phyloP scores from a whole-genome alignment of 192 early-diverging fungal genomes.

The Umbelopsis vinacea region DNA sequence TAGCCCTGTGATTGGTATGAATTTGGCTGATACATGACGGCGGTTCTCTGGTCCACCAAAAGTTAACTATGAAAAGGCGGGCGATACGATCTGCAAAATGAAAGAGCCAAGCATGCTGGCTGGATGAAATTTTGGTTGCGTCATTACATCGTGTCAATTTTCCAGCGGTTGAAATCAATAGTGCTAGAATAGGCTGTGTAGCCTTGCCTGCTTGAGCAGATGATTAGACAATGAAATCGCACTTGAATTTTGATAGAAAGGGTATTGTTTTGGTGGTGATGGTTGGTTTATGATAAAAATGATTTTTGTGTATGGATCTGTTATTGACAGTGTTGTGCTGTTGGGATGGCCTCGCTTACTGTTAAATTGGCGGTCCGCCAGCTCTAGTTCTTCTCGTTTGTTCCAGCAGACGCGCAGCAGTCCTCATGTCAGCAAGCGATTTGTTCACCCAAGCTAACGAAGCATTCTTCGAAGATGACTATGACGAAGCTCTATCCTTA shows the following conservation, averaged over 20 bases:
- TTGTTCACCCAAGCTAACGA: conserved; percentile 61
- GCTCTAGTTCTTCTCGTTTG: background rate
- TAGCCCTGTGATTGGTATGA: conserved; percentile 12
- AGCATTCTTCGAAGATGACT: conserved; percentile 82
- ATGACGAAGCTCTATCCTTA: conserved; percentile 68
- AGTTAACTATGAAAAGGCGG: background rate
- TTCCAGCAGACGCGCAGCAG: conserved; percentile 9
- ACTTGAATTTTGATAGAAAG: too few relatives aligned
- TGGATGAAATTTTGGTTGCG: background rate
- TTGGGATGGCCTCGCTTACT: too few relatives aligned
- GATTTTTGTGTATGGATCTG: too few relatives aligned
- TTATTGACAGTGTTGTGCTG: too few relatives aligned
- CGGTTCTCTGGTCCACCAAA: background rate
- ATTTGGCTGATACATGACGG: conserved; percentile 5
- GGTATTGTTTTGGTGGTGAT: too few relatives aligned
- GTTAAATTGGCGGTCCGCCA: background rate
- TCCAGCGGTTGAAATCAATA: conserved; percentile 14
- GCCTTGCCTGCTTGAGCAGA: background rate
- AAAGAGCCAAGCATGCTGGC: too few relatives aligned
- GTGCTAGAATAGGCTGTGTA: too few relatives aligned
- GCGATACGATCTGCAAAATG: too few relatives aligned
- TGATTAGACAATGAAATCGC: too few relatives aligned
- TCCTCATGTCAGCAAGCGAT: conserved; percentile 10
- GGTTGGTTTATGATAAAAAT: too few relatives aligned
- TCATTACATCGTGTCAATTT: conserved; percentile 17